A percentile compares a stretch with the other conserved stretches of the same genome.
phyloP scores from a whole-genome alignment of 1,139 yeast genomes.

The Komagataea norvegica region DNA sequence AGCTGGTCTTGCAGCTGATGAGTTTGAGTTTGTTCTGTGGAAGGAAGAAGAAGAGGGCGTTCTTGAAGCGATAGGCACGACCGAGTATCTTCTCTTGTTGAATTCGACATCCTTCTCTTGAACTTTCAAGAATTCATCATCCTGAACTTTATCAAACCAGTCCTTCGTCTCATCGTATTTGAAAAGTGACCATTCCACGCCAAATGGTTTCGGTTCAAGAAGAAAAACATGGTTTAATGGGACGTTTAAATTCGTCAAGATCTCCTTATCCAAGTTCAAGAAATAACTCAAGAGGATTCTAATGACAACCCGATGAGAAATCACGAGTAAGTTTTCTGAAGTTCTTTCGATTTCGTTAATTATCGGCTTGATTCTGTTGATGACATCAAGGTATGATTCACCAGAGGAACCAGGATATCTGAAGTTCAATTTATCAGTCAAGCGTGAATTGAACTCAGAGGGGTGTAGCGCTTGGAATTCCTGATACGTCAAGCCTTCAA shows the following conservation, averaged over 20 bases:
- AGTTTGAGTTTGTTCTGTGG: background rate
- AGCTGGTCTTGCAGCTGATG: background rate
- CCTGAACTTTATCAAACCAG: slow-evolving; percentile 72
- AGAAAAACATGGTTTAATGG: slow-evolving; percentile 89
- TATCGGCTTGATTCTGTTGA: slow-evolving; percentile 81
- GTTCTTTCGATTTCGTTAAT: slow-evolving; percentile 92
- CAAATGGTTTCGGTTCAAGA: slow-evolving; percentile 90
- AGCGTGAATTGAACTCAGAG: slow-evolving; percentile 70
- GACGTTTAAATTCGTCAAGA: slow-evolving; percentile 86
- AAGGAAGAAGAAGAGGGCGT: slow-evolving; percentile 3
- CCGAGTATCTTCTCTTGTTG: slow-evolving; percentile 62
- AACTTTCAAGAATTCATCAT: slow-evolving; percentile 49
- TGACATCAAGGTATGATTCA: slow-evolving; percentile 89
- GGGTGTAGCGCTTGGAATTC: slow-evolving; percentile 73
- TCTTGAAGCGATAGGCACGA: slow-evolving; percentile 51
- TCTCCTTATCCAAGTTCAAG: slow-evolving; percentile 74
- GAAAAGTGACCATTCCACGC: slow-evolving; percentile 86
- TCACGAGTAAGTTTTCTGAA: slow-evolving; percentile 75
- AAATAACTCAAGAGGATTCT: slow-evolving; percentile 85
- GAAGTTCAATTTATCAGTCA: slow-evolving; percentile 71
- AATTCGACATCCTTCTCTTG: slow-evolving; percentile 61
- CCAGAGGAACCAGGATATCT: slow-evolving; percentile 98
- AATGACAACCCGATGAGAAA: slow-evolving; percentile 89
- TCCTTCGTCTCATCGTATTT: slow-evolving; percentile 77
- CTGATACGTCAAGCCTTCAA: slow-evolving; percentile 86